Conservation (phyloP, 1,284 basidiomycete genomes). For the Papiliotrema fonsecae region DNA sequence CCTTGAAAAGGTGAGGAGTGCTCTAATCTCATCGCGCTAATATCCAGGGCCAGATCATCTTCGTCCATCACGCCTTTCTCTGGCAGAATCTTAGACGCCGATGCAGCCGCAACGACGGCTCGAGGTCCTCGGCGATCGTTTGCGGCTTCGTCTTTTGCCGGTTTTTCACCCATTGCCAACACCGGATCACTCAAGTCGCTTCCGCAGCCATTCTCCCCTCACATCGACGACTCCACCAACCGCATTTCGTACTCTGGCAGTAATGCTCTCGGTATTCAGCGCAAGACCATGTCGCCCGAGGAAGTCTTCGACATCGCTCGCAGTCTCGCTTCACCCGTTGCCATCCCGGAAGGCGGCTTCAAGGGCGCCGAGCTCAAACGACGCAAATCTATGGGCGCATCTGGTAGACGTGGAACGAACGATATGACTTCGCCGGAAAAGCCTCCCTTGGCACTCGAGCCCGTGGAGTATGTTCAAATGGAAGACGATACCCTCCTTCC, state of each 20-base stretch:
- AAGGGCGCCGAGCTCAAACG: constrained; percentile 30
- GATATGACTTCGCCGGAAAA: constrained; percentile 7
- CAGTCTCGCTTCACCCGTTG: constrained; percentile 33
- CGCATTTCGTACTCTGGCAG: constrained; percentile 14
- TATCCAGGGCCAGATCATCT: constrained; percentile 33
- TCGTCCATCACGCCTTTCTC: constrained; percentile 30
- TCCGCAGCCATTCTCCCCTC: constrained; percentile 7
- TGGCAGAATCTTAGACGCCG: constrained; percentile 4
- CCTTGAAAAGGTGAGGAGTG: constrained; percentile 18
- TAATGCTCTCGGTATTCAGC: constrained; percentile 15
- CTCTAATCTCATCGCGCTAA: constrained; percentile 7
- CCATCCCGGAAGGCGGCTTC: constrained; percentile 28
- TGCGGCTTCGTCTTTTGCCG: constrained; percentile 33
- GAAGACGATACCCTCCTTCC: constrained; percentile 42
- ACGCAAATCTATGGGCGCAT: constrained; percentile 23
- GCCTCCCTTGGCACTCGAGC: constrained; percentile 41
- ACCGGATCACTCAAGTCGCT: constrained; percentile 4
- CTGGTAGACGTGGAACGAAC: constrained; percentile 2
- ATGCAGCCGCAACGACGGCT: constrained; percentile 27
- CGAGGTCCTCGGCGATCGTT: constrained; percentile 34
- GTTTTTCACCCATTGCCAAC: constrained; percentile 16
- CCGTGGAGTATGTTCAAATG: constrained; percentile 46
- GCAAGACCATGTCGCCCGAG: constrained; percentile 35
- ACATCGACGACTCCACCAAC: constrained; percentile 7
- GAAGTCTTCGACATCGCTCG: constrained; percentile 41